Conservation (phyloP, 768 basidiomycete genomes). For the Pisolithus albus region DNA sequence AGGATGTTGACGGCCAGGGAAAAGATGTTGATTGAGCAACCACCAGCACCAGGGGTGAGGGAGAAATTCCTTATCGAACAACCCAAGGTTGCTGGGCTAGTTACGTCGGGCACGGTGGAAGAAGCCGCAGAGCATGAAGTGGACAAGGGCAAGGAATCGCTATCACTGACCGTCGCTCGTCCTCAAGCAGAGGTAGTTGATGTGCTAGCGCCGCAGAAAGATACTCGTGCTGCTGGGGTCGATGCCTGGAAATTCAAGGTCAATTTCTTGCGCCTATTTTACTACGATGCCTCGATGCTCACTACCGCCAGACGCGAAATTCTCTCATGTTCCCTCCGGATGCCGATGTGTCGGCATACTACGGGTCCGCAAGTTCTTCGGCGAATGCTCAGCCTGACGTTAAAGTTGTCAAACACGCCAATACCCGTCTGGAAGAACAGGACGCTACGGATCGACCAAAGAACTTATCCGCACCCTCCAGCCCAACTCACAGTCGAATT, state of each 20-base stretch:
- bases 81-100: constrained; percentile 48
- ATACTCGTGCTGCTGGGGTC: constrained; percentile 63
- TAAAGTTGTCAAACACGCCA: constrained; percentile 67
- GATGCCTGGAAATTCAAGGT: constrained; percentile 84
- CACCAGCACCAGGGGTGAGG: constrained; percentile 54
- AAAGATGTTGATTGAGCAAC: constrained; percentile 65
- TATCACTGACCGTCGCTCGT: constrained; percentile 9
- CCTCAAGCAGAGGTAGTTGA: constrained; percentile 37
- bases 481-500: constrained; percentile 86
- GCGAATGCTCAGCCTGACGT: constrained; percentile 35
- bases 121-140: constrained; percentile 21
- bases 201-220: constrained; percentile 77
- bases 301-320: constrained; percentile 66
- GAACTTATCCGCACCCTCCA: constrained; percentile 59
- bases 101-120: constrained; percentile 30
- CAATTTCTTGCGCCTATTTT: constrained; percentile 8
- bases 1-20: constrained; percentile 65
- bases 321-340: constrained; percentile 94
- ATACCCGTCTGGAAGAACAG: constrained; percentile 74
- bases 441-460: constrained; percentile 44
- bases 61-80: constrained; percentile 62
- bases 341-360: constrained; percentile 78
- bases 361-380: constrained; percentile 30
- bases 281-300: constrained; percentile 1
- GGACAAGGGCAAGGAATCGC: constrained; percentile 13